phyloP scores from a whole-genome alignment of 1,284 basidiomycete genomes.

The Cutaneotrichosporon mucoides region DNA sequence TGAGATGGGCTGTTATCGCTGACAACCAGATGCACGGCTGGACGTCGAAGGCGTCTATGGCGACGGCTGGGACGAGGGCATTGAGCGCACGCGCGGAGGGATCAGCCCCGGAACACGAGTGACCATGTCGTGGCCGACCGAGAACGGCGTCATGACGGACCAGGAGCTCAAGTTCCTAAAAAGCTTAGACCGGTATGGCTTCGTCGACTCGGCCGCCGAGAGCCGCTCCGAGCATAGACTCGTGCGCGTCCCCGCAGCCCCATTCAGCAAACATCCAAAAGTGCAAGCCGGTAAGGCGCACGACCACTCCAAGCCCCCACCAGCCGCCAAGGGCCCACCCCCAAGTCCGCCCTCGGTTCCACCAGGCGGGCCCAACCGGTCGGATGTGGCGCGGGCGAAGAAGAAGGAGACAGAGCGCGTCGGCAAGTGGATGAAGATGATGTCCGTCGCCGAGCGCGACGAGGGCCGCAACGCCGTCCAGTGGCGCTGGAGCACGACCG shows the following conservation, averaged over 20 bases:
- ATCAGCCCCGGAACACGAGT: constrained; percentile 43
- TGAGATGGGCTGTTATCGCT: no score
- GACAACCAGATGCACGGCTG: constrained; percentile 72
- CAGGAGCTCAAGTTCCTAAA: constrained; percentile 65
- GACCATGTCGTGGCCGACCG: constrained; percentile 55
- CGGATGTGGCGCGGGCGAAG: constrained; percentile 16
- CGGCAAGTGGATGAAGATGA: constrained; percentile 84
- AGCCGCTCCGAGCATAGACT: constrained; percentile 64
- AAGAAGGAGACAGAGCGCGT: constrained; percentile 67
- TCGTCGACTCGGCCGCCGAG: constrained; percentile 63
- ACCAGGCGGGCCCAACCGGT: constrained; percentile 3
- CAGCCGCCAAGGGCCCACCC: not conserved
- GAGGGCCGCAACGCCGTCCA: constrained; percentile 67
- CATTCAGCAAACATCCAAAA: constrained; percentile 61
- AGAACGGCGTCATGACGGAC: constrained; percentile 40
- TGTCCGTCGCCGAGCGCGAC: constrained; percentile 61
- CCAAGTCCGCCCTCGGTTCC: constrained; percentile 10
- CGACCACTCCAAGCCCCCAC: not conserved
- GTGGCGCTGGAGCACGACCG: constrained; percentile 64
- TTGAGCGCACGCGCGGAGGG: constrained; percentile 87
- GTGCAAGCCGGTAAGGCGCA: constrained; percentile 32
- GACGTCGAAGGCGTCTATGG: constrained; percentile 80
- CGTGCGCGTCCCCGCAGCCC: constrained; percentile 60
- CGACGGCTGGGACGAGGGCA: constrained; percentile 84
- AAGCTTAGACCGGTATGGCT: constrained; percentile 74